These are phyloP conservation scores for Fusarium temperatum DNA, from an alignment of 2,329 filamentous ascomycete species.

Conservation along the genomic window DNA sequence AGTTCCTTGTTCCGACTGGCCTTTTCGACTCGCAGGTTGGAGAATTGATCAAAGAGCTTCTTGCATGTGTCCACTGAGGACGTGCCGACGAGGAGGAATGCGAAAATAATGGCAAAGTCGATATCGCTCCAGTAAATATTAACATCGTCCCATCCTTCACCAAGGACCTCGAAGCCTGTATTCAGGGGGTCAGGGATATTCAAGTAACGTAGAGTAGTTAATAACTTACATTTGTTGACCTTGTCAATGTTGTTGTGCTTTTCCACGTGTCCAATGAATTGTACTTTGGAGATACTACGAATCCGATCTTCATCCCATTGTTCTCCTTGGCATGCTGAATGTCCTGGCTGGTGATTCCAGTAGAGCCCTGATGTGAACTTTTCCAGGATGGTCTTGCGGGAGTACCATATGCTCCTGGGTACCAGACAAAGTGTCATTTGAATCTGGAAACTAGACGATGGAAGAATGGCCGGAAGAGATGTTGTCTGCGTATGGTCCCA, in stretches of 20 bases:
- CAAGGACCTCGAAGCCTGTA: not conserved
- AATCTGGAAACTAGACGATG: not conserved
- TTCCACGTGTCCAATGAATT: constrained; percentile 4
- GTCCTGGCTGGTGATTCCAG: not conserved
- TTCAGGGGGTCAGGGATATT: not conserved
- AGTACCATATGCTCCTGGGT: constrained; percentile 6
- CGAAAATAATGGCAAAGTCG: constrained; percentile 10
- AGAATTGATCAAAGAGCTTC: constrained; percentile 8
- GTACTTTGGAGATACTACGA: not conserved
- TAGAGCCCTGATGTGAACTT: constrained; percentile 8
- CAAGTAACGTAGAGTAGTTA: fast-evolving
- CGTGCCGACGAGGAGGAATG: not conserved
- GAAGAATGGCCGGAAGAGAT: not conserved
- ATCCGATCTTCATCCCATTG: constrained; percentile 1
- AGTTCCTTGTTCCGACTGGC: constrained; percentile 4
- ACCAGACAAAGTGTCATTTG: constrained; percentile 8
- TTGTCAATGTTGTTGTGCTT: not conserved
- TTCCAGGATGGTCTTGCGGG: constrained; percentile 1
- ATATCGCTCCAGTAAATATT: constrained; percentile 19
- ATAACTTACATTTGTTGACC: not conserved
- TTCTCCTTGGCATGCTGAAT: not conserved
- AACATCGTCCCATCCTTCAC: not conserved
- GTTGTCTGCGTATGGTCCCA: not conserved
- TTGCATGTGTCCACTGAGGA: constrained; percentile 1
- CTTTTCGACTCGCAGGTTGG: not conserved